These are phyloP conservation scores for Colletotrichum filicis DNA, from an alignment of 2,329 filamentous ascomycete species.

Conservation along the genomic window DNA sequence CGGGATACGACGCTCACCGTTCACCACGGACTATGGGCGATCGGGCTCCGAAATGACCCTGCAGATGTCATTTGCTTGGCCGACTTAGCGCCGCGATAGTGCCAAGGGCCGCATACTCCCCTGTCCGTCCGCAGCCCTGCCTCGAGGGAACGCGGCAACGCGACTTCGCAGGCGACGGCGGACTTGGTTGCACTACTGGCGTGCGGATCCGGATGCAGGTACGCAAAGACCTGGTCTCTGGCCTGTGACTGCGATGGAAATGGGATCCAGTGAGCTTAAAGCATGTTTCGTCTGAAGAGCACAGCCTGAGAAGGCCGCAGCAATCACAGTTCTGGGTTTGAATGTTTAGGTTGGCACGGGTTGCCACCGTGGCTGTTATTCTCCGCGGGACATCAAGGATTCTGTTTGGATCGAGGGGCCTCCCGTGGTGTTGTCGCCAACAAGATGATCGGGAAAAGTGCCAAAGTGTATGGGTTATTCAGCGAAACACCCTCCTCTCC, in stretches of 20 bases:
- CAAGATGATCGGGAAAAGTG: not conserved
- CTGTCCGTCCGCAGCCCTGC: not conserved
- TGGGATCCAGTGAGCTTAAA: not conserved
- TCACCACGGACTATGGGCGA: not conserved
- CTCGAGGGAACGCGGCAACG: not conserved
- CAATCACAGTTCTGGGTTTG: not conserved
- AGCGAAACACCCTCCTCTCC: not conserved
- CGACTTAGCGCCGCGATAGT: not conserved
- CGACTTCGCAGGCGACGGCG: not conserved
- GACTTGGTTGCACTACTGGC: not conserved
- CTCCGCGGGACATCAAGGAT: not conserved
- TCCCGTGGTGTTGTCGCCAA: not conserved
- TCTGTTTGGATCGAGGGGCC: not conserved
- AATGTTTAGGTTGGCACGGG: not conserved
- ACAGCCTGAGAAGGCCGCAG: not conserved
- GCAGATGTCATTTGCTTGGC: slow-evolving; percentile 5
- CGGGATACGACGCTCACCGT: not conserved
- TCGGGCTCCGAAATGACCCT: not conserved
- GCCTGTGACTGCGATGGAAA: not conserved
- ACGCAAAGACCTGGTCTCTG: not conserved
- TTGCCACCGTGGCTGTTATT: not conserved
- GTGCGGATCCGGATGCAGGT: not conserved
- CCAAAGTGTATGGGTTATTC: not conserved
- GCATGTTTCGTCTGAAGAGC: slow-evolving; percentile 25
- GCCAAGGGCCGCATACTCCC: not conserved